Conservation (phyloP, 2,329 filamentous ascomycete genomes). For the Colletotrichum brevisporum region DNA sequence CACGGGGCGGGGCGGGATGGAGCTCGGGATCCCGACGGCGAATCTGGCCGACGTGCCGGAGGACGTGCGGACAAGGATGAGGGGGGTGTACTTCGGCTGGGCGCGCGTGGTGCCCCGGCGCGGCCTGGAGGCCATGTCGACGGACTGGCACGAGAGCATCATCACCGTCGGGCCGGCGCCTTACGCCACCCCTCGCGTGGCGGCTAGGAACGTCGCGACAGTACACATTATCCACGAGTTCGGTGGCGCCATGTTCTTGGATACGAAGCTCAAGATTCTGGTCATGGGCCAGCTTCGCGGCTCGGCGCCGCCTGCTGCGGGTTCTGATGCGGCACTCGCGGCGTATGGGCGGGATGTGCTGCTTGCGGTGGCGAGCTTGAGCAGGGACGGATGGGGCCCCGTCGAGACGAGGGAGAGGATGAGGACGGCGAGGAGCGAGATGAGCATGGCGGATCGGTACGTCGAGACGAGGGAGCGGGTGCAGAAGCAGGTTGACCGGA, state of each 20-base stretch:
- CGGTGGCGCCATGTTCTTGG: conserved; percentile 56
- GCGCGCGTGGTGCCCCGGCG: conserved; percentile 59
- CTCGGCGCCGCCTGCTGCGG: conserved; percentile 36
- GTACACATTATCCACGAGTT: conserved; percentile 70
- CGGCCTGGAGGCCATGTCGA: conserved; percentile 49
- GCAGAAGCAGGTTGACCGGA: conserved; percentile 68
- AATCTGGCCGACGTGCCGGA: conserved; percentile 67
- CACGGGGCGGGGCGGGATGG: conserved; percentile 55
- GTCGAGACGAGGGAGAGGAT: conserved; percentile 55
- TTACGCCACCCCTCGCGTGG: conserved; percentile 60
- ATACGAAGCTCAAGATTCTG: conserved; percentile 64
- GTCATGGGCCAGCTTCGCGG: conserved; percentile 72
- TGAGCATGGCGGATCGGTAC: conserved; percentile 60
- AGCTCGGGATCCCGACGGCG: conserved; percentile 66
- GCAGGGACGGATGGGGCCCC: conserved; percentile 61
- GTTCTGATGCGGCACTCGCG: conserved; percentile 45
- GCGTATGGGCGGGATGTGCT: conserved; percentile 57
- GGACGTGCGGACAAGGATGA: conserved; percentile 66
- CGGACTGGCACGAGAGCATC: conserved; percentile 71
- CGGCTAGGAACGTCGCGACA: conserved; percentile 63
- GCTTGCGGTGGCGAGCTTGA: conserved; percentile 61
- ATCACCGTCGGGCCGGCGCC: conserved; percentile 69
- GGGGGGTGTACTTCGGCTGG: conserved; percentile 78
- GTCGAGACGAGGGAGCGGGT: conserved; percentile 63
- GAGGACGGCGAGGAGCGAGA: conserved; percentile 56